Evolutionary conservation across 305 asterid genomes (phyloP), one percentile per base, ranked within the genome.

Genomic region (Coffea humblotiana): DNA sequence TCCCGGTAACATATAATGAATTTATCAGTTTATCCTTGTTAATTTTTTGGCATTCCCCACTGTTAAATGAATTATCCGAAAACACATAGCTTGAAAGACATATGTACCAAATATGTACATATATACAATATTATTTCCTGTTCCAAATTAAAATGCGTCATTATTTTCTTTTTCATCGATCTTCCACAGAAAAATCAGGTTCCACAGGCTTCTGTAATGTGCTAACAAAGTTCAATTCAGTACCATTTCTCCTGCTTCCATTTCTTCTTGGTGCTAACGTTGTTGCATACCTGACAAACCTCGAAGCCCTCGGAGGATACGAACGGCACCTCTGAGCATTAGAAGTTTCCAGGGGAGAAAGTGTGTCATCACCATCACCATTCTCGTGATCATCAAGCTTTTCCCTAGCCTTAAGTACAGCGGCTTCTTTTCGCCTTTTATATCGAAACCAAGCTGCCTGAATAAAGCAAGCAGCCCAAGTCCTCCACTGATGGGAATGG

Each of bases 401-500:
- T 82, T 82, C 87, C 82, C 71, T 52, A 32, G 83, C 87, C 71
- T 84, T 89, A 4, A 88, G 67, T 43, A 15, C 80, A 1, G 73
- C 87, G 0, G 86, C 87, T 51, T 84, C 89, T 77, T 71, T 88
- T 51, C 89, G 79, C 40, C 85, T 84, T 64, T 80, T 84, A 81
- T 86, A 89, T 14, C 92, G 78, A 72, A 87, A 84, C 96, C 96
- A 91, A 4, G 91, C 91, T 4, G 94, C 94, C 79, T 91, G 96
- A 72, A 91, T 90, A 69, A 84, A 90, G 74, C 94, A 88, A 32
- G 94, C 94, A 13, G 89, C 96, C 96, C 96, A 91, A 12, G 92
- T 90, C 87, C 96, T 85, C 96, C 96, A 91, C 40, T 90, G 94
- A 29, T 90, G 91, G 21, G 96, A 91, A 71, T 91, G 86, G 75